Evolutionary conservation across 345 rosid species (phyloP).

Genomic region (Ceriops decandra): DNA sequence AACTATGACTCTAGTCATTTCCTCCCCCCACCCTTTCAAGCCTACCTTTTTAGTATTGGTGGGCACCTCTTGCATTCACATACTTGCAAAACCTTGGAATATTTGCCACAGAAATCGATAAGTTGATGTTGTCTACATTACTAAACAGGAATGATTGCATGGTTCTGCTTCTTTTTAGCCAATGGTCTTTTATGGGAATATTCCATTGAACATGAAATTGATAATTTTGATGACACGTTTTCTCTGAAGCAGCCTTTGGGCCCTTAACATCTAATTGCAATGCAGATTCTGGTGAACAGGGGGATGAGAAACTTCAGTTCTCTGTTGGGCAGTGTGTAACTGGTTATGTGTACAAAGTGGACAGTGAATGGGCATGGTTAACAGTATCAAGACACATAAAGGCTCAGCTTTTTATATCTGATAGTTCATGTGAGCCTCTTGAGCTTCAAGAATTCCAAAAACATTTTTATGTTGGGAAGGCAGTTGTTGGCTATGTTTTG

Average conservation of each 20-base stretch:
- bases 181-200: too few species aligned
- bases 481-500: conserved; percentile 61
- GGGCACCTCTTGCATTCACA: too few species aligned
- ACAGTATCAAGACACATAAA: conserved; percentile 64
- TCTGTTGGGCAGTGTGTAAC: conserved; percentile 49
- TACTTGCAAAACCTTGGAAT: too few species aligned
- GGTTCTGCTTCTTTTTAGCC: too few species aligned
- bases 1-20: too few species aligned
- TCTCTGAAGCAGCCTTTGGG: background rate
- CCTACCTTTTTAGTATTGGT: too few species aligned
- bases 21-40: too few species aligned
- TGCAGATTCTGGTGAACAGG: conserved; percentile 43
- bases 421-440: conserved; percentile 62
- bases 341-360: conserved; percentile 88
- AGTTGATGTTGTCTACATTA: too few species aligned
- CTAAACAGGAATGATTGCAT: too few species aligned
- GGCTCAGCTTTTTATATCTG: conserved; percentile 71
- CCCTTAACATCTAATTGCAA: conserved; percentile 17
- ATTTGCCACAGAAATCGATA: too few species aligned
- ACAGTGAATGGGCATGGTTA: conserved; percentile 81
- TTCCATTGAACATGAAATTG: too few species aligned
- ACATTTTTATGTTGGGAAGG: conserved; percentile 59
- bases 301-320: conserved; percentile 46
- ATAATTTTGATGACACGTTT: background rate
- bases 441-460: conserved; percentile 71